phyloP scores from a whole-genome alignment of 2,329 filamentous ascomycete genomes.

The Nemania sp. region DNA sequence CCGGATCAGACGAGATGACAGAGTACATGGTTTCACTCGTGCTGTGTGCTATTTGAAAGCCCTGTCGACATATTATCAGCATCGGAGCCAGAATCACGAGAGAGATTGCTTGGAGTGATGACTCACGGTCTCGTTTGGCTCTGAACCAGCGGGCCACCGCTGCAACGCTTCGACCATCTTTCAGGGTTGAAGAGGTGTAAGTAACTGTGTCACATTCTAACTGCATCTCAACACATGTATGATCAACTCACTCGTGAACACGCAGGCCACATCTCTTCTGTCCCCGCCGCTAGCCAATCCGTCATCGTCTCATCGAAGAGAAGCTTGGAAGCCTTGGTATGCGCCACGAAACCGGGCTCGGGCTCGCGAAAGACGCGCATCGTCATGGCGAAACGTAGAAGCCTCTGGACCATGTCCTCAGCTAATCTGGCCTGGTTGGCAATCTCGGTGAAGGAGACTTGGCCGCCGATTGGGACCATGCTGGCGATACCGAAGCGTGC shows the following conservation, averaged over 20 bases:
- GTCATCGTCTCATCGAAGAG: slow-evolving; percentile 36
- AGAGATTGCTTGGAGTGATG: neutral
- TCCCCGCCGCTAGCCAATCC: slow-evolving; percentile 40
- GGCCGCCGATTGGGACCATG: slow-evolving; percentile 32
- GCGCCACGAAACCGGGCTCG: slow-evolving; percentile 42
- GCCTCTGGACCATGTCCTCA: slow-evolving; percentile 32
- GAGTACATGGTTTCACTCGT: neutral
- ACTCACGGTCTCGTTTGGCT: slow-evolving; percentile 42
- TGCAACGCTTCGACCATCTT: slow-evolving; percentile 40
- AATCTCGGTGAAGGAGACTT: slow-evolving; percentile 35
- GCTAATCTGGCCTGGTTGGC: slow-evolving; percentile 32
- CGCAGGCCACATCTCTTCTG: slow-evolving; percentile 38
- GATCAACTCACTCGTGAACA: slow-evolving; percentile 15
- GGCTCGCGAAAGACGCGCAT: slow-evolving; percentile 48
- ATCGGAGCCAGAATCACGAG: no score
- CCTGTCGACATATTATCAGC: neutral
- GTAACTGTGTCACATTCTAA: no score
- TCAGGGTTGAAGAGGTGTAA: neutral
- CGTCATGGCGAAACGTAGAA: slow-evolving; percentile 41
- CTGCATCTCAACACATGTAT: no score
- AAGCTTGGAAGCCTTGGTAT: slow-evolving; percentile 42
- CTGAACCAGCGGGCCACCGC: slow-evolving; percentile 43
- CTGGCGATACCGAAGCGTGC: slow-evolving; percentile 37
- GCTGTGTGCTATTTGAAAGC: neutral
- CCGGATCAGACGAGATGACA: neutral